phyloP scores from a whole-genome alignment of 768 basidiomycete genomes.

The Leccinellum albellum region DNA sequence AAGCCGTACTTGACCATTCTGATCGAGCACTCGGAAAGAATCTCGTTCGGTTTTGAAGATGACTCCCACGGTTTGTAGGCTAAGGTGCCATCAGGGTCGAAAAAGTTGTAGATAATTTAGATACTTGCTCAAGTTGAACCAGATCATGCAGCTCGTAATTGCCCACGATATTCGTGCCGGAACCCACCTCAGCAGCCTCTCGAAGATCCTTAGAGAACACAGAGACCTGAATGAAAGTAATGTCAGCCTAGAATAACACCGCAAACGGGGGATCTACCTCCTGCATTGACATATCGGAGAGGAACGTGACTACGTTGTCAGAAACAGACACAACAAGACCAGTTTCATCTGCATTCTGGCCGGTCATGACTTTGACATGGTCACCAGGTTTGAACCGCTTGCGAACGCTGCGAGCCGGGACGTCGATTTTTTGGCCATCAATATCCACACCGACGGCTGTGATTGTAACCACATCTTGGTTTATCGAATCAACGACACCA shows the following conservation, averaged over 20 bases:
- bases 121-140: conserved; percentile 89
- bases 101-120: neutral
- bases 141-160: conserved; percentile 96
- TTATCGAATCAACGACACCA: conserved; percentile 88
- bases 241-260: conserved; percentile 1
- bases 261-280: conserved; percentile 53
- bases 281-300: conserved; percentile 96
- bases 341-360: conserved; percentile 91
- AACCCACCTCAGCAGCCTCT: conserved; percentile 96
- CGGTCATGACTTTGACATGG: conserved; percentile 97
- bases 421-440: conserved; percentile 81
- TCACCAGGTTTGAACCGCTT: conserved; percentile 97
- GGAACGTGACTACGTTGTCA: conserved; percentile 89
- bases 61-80: conserved; percentile 90
- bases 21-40: conserved; percentile 93
- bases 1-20: conserved; percentile 83
- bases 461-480: conserved; percentile 82
- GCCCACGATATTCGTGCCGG: conserved; percentile 82
- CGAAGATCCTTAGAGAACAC: conserved; percentile 97
- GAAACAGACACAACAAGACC: conserved; percentile 91
- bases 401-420: conserved; percentile 83
- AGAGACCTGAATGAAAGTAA: conserved; percentile 58
- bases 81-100: conserved; percentile 31
- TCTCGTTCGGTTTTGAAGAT: conserved; percentile 97
- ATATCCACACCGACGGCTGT: conserved; percentile 78